A percentile compares a stretch with the other conserved stretches of the same genome.
phyloP scores from a whole-genome alignment of 139 green algal species.

The Penium margaritaceum region DNA sequence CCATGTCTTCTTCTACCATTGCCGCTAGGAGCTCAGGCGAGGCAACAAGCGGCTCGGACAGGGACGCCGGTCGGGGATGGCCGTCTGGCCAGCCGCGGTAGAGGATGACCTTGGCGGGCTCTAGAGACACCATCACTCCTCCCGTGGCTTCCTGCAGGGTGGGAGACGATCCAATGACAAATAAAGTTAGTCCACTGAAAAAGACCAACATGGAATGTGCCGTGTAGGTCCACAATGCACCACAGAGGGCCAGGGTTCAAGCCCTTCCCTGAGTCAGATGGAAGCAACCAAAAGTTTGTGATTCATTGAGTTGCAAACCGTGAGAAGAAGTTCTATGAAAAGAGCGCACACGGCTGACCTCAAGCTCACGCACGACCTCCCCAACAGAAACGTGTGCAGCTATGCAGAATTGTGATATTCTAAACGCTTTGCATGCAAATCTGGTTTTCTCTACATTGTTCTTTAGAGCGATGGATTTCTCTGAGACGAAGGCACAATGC shows the following conservation, averaged over 20 bases:
- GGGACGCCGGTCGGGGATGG: no score
- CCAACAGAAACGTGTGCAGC: not conserved
- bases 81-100: conserved; percentile 23
- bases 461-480: not conserved
- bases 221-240: no score
- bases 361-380: not conserved
- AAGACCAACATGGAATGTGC: no score
- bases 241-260: no score
- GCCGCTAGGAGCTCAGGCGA: no score
- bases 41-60: no score
- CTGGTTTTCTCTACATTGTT: not conserved
- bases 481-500: not conserved
- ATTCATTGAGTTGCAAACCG: not conserved
- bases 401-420: not conserved
- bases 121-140: conserved; percentile 21
- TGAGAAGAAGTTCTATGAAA: conserved; percentile 1
- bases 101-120: conserved; percentile 30
- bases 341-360: not conserved
- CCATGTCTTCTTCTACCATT: no score
- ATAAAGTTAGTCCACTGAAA: no score
- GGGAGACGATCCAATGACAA: no score
- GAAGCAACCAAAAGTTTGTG: no score
- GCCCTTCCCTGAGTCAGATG: no score
- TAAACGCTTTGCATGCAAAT: not conserved
- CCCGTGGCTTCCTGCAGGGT: conserved; percentile 27